Evolutionary conservation across 257 asterid species (phyloP), one percentile per base, ranked within the genome.

Genomic region (Capsicum pubescens): DNA sequence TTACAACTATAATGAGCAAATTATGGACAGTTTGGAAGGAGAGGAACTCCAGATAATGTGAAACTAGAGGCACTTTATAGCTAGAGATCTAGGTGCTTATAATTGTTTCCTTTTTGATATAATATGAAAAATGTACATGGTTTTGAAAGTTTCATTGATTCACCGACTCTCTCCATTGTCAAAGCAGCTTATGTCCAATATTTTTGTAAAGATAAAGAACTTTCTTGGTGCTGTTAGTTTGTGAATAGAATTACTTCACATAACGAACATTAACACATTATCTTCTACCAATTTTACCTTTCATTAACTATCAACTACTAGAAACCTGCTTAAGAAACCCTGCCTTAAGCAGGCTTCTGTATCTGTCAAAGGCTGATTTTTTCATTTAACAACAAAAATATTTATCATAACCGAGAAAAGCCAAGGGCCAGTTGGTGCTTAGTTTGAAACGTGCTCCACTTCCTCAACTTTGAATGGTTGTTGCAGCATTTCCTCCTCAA

Each of bases 1-100:
- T 35, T 67, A 67, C 74, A 67, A 67, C 50, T 35, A 15, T 67
- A 67, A 67, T 67, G 50, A 67, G 74, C 50, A 67, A 35, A 67
- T 14, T 3, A 67, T 66, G 48, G 19, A 32, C 10, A 6, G 72
- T 32, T 35, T 66, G 72, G 10, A 66, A 39, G 48, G 72, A 35
- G n/a, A 66, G 48, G 48, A 32, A 66, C 72, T 13, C 32, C 44
- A 66, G 17, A 66, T 66, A 32, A 66, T 13, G 35, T 66, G 71
- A 66, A 32, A 19, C 35, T 66, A 66, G 48, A 66, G 72, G 48
- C 48, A 66, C 72, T 35, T 64, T 66, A 32, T 32, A 66, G 48
- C 72, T 32, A 66, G 48, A 32, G 17, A 32, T 36, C 6, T 66
- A 3, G 48, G 44, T 39, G 44, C 44, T 66, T 32, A 66, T 12